Conservation (phyloP, 2,329 filamentous ascomycete species). For the Sporothrix pallida region DNA sequence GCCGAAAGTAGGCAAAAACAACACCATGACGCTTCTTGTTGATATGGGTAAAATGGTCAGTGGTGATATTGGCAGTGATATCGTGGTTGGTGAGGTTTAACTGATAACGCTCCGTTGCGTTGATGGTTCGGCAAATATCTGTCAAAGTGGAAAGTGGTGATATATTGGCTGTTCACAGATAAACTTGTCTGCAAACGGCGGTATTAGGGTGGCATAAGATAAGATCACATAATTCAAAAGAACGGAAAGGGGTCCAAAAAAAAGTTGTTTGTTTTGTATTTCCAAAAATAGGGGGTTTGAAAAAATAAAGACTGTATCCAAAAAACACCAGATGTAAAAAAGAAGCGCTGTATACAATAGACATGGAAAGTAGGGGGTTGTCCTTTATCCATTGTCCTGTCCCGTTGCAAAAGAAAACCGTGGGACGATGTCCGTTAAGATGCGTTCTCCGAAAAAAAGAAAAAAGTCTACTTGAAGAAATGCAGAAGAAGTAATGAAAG, state of each 20-base stretch:
- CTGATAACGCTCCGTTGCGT: neutral
- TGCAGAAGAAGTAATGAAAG: neutral
- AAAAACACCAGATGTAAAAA: neutral
- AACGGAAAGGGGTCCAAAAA: neutral
- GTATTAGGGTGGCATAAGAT: neutral
- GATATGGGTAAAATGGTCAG: neutral
- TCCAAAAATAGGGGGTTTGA: neutral
- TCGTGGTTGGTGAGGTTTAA: too few relatives aligned
- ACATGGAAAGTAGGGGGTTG: neutral
- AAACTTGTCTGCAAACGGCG: neutral
- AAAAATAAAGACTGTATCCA: neutral
- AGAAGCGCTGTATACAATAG: neutral
- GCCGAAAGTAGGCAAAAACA: neutral
- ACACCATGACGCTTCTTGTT: neutral
- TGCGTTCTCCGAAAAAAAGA: neutral
- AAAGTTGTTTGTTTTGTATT: conserved; percentile 2
- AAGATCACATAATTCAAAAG: neutral
- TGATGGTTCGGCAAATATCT: neutral
- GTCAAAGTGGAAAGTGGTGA: too few relatives aligned
- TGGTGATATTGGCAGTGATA: neutral
- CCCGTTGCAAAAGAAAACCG: neutral
- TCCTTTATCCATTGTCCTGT: neutral
- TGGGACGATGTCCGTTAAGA: neutral
- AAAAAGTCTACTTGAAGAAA: conserved; percentile 14
- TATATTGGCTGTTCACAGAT: neutral